Percentiles rank a stretch among this genome's conserved stretches.
phyloP scores from a whole-genome alignment of 78 protist species.

The Chrysochromulina parva region DNA sequence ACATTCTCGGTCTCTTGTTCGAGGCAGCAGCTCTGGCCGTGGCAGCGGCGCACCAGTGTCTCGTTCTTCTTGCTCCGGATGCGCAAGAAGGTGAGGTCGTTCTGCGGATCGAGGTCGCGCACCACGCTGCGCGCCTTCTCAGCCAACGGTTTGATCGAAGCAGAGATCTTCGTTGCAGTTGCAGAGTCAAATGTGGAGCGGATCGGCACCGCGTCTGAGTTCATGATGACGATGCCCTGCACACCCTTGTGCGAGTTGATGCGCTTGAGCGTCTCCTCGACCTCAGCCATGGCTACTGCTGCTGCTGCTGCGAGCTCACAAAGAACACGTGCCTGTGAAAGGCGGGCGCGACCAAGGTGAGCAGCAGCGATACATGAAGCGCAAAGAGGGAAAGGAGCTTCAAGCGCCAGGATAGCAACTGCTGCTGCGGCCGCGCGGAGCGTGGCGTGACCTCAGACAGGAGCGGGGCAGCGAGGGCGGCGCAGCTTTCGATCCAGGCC shows the following conservation, averaged over 20 bases:
- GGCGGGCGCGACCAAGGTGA: too few relatives aligned
- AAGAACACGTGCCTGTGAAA: too few relatives aligned
- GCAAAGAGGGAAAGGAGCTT: too few relatives aligned
- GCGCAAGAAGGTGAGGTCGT: slow-evolving; percentile 81
- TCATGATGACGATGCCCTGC: slow-evolving; percentile 65
- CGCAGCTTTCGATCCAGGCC: too few relatives aligned
- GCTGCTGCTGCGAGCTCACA: too few relatives aligned
- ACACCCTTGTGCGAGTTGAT: slow-evolving; percentile 77
- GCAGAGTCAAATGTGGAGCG: slow-evolving; percentile 46
- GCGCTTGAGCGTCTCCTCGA: slow-evolving; percentile 85
- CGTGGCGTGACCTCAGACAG: too few relatives aligned
- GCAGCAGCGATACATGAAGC: too few relatives aligned
- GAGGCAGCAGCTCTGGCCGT: slow-evolving; percentile 52
- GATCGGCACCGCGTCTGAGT: slow-evolving; percentile 70
- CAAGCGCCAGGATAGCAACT: too few relatives aligned
- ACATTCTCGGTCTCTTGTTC: background rate
- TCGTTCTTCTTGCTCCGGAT: slow-evolving; percentile 78
- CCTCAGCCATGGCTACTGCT: slow-evolving; percentile 61
- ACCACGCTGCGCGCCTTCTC: slow-evolving; percentile 69
- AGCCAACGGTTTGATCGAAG: slow-evolving; percentile 59
- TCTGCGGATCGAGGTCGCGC: slow-evolving; percentile 74
- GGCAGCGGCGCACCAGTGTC: slow-evolving; percentile 59
- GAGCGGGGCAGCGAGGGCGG: too few relatives aligned
- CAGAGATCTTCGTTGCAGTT: slow-evolving; percentile 31
- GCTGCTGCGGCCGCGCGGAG: too few relatives aligned